These are phyloP conservation scores for Colletotrichum camelliae DNA, from an alignment of 2,329 filamentous ascomycete species.

Conservation along the genomic window DNA sequence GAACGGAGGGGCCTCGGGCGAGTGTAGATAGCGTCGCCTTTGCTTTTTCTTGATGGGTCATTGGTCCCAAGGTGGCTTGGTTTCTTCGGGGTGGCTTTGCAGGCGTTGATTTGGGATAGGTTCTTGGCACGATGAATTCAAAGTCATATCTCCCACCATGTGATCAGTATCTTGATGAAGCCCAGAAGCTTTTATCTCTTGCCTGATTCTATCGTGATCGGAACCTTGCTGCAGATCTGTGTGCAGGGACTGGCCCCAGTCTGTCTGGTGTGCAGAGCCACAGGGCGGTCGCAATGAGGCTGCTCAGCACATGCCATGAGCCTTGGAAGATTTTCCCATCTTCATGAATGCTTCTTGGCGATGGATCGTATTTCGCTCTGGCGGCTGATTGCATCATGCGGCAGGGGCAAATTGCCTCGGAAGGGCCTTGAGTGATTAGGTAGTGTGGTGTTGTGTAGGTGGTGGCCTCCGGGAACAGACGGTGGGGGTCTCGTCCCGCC, in stretches of 20 bases:
- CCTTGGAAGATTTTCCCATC: neutral
- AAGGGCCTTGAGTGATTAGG: neutral
- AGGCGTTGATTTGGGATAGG: conserved; percentile 6
- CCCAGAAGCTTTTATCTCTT: rapidly evolving
- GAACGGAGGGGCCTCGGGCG: neutral
- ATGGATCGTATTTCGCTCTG: neutral
- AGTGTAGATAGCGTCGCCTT: neutral
- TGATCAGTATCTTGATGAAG: neutral
- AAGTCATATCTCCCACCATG: neutral
- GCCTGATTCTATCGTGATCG: neutral
- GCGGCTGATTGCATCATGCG: neutral
- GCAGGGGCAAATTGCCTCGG: neutral
- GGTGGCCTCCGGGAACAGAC: neutral
- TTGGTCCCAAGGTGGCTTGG: neutral
- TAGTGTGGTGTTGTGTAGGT: neutral
- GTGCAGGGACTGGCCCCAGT: neutral
- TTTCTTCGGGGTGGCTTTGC: conserved; percentile 2
- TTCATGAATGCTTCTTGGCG: rapidly evolving
- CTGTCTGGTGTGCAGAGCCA: neutral
- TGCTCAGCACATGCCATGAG: neutral
- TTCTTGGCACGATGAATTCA: neutral
- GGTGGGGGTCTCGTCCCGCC: neutral
- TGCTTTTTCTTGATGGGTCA: neutral
- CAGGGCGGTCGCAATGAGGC: neutral
- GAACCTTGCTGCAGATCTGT: neutral